A percentile compares a stretch with the other conserved stretches of the same genome.
Conservation (phyloP, 1,284 basidiomycete genomes). For the Tremellales sp. region DNA sequence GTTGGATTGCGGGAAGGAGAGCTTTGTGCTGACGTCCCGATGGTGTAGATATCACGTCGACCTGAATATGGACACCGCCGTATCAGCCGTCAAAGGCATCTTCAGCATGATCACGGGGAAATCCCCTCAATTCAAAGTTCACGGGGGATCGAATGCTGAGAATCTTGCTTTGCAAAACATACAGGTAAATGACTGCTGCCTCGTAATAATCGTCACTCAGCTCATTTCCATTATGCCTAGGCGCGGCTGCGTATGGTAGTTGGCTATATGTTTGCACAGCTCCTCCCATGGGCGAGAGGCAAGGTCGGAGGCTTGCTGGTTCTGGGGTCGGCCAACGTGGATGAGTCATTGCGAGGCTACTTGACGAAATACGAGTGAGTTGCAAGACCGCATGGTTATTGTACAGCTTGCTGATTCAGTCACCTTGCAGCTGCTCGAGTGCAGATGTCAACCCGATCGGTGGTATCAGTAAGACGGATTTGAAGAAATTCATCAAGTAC, state of each 20-base stretch:
- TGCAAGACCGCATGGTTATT: neutral
- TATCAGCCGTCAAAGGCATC: slow-evolving; percentile 75
- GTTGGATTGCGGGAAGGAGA: slow-evolving; percentile 8
- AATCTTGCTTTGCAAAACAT: slow-evolving; percentile 98
- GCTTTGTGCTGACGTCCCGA: neutral
- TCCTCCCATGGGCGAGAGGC: slow-evolving; percentile 88
- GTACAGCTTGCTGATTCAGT: neutral
- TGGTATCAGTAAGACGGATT: slow-evolving; percentile 93
- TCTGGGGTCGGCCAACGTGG: slow-evolving; percentile 94
- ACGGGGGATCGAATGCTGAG: slow-evolving; percentile 82
- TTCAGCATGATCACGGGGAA: slow-evolving; percentile 79
- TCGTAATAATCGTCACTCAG: neutral
- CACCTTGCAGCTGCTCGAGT: slow-evolving; percentile 55
- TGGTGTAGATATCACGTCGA: slow-evolving; percentile 78
- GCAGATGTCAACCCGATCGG: slow-evolving; percentile 98
- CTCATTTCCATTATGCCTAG: slow-evolving; percentile 49
- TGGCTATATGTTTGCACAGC: slow-evolving; percentile 95
- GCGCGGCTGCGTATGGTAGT: slow-evolving; percentile 92
- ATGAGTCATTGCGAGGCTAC: slow-evolving; percentile 95
- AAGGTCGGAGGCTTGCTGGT: slow-evolving; percentile 82
- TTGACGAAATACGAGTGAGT: slow-evolving; percentile 92
- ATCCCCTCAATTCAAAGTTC: slow-evolving; percentile 78
- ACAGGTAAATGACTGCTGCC: slow-evolving; percentile 55
- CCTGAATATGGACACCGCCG: slow-evolving; percentile 91
- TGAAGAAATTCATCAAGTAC: slow-evolving; percentile 92